Evolutionary conservation across 306 rosid species (phyloP).

Genomic region (Benincasa hispida): DNA sequence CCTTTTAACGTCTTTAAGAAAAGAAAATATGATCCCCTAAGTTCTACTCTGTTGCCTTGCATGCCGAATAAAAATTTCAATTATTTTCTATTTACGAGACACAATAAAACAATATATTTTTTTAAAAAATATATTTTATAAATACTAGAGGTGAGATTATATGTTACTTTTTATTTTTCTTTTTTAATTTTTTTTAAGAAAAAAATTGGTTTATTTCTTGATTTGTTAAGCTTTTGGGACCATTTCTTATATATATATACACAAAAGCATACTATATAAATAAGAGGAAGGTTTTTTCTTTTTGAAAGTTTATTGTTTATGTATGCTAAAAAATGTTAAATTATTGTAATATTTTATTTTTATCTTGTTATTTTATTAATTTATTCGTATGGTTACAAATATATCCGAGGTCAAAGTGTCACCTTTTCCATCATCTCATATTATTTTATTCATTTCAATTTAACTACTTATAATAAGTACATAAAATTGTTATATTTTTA

Average conservation of each 20-base stretch:
- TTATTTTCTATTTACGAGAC: neutral
- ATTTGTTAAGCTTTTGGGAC: too few relatives aligned
- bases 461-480: neutral
- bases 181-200: too few relatives aligned
- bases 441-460: neutral
- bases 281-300: neutral
- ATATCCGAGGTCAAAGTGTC: neutral
- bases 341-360: neutral
- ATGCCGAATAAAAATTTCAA: too few relatives aligned
- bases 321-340: neutral
- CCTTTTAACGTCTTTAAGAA: neutral
- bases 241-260: too few relatives aligned
- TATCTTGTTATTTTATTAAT: neutral
- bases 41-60: neutral
- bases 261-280: too few relatives aligned
- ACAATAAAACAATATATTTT: neutral
- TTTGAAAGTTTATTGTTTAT: neutral
- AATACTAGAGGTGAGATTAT: neutral
- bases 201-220: too few relatives aligned
- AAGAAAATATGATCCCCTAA: neutral
- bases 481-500: neutral
- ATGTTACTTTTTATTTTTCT: neutral
- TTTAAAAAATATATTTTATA: neutral
- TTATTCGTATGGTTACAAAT: neutral
- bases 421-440: neutral